Evolutionary conservation across 2,329 filamentous ascomycete species (phyloP), one percentile per base, ranked within the genome.

Genomic region (Allantophomopsis cytisporea): DNA sequence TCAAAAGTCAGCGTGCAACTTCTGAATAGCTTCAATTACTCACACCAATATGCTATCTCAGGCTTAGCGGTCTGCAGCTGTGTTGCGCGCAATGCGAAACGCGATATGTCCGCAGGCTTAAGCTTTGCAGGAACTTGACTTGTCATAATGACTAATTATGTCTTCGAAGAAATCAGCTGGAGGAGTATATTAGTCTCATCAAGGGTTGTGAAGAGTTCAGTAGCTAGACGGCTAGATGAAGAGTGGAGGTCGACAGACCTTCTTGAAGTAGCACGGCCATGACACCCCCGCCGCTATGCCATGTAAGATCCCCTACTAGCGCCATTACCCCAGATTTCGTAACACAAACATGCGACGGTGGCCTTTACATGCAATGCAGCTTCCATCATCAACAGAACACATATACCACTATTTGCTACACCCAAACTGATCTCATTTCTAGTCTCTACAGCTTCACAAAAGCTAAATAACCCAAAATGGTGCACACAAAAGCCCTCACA

Each of bases 31-130:
- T 10, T 28, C 23, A 28, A 28, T 12, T 36, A 71, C 81, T 55
- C 71, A 94, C 89, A 91, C 87, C 89, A 96, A 60, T 96, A 98
- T 46, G 88, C 73, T 49, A 96, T 73, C 43, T 91, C 84, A 7
- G 91, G 91, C 60, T 89, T 91, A 54, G 79, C 75, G 43, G 72
- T 72, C 57, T 89, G 83, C 37, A 98, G 73, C 64, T 98, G 89
- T 30, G 76, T 73, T 28, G 86, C 89, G 53, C 89, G 78, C 40
- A 80, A 72, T 45, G 88, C 79, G 59, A 93, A 95, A 44, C 86
- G 83, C 48, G 76, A 78, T 54, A 94, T 76, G 57, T 94, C 87
- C 43, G 83, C 79, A 41, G 79, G 67, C 63, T 83, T 87, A 52
- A 98, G 70, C 54, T 74, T 74, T 28, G 72, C 66, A 13, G 86